phyloP scores from a whole-genome alignment of 805 yeast genomes.

The Metschnikowia noctiluminum region DNA sequence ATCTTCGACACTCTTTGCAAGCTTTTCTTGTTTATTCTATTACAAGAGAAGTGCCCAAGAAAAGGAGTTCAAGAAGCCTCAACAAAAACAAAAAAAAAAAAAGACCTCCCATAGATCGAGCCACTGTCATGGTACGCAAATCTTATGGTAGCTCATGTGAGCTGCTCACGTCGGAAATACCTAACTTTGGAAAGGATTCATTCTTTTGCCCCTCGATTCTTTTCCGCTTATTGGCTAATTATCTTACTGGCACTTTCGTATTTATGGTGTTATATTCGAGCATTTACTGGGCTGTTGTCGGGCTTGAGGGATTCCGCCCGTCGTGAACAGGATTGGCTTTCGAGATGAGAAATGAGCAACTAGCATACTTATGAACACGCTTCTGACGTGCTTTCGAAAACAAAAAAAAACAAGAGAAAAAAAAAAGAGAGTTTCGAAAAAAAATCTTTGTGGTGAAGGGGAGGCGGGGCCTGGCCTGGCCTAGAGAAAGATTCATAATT shows the following conservation, averaged over 20 bases:
- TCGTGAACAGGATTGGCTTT: neutral
- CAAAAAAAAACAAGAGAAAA: too few relatives aligned
- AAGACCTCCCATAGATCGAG: too few relatives aligned
- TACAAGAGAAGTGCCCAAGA: too few relatives aligned
- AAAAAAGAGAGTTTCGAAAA: too few relatives aligned
- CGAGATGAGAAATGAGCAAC: neutral
- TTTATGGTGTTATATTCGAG: constrained; percentile 3
- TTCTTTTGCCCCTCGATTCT: neutral
- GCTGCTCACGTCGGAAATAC: constrained; percentile 5
- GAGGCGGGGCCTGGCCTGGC: too few relatives aligned
- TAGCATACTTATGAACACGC: neutral
- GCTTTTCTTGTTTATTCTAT: too few relatives aligned
- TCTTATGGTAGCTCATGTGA: constrained; percentile 9
- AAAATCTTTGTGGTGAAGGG: too few relatives aligned
- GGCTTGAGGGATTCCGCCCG: constrained; percentile 1
- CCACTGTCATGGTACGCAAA: constrained; percentile 3
- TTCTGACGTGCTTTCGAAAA: too few relatives aligned
- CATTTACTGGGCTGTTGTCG: constrained; percentile 4
- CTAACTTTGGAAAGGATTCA: neutral
- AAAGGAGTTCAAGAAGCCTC: neutral
- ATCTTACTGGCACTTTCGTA: constrained; percentile 4
- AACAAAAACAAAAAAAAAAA: neutral
- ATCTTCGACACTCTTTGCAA: too few relatives aligned
- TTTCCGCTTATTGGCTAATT: constrained; percentile 3
- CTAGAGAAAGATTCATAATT: too few relatives aligned